phyloP scores from a whole-genome alignment of 352 stramenopile genomes.

The Aphanomyces astaci region DNA sequence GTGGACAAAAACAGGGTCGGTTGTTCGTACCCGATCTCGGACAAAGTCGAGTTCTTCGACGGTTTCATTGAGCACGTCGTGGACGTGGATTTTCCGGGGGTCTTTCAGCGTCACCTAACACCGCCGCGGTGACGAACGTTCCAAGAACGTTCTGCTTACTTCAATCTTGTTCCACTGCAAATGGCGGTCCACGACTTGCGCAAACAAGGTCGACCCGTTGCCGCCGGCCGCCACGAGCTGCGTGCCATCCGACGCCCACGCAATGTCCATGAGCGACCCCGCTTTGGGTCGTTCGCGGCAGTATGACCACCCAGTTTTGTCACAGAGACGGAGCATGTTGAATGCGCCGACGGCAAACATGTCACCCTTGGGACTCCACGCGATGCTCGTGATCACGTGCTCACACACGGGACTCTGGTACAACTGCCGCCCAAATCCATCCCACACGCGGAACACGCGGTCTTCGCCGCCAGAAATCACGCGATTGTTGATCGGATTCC shows the following conservation, averaged over 20 bases:
- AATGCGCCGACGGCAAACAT: conserved; percentile 89
- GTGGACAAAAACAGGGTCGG: no score
- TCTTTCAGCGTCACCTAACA: conserved; percentile 63
- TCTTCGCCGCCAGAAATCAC: conserved; percentile 91
- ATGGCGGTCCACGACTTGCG: conserved; percentile 77
- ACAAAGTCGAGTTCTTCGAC: conserved; percentile 89
- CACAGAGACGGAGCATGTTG: conserved; percentile 89
- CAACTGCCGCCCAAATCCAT: conserved; percentile 85
- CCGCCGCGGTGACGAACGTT: no score
- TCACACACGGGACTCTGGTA: conserved; percentile 76
- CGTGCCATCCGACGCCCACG: conserved; percentile 86
- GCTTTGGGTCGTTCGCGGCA: conserved; percentile 68
- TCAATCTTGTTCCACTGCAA: conserved; percentile 88
- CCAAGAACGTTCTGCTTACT: conserved; percentile 27
- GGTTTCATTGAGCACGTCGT: conserved; percentile 85
- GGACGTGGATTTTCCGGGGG: conserved; percentile 82
- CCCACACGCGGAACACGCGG: conserved; percentile 89
- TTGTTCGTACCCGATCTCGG: conserved; percentile 59
- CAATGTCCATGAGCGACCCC: conserved; percentile 83
- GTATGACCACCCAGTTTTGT: conserved; percentile 89
- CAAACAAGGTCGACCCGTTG: conserved; percentile 84
- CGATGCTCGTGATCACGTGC: conserved; percentile 87
- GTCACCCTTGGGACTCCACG: conserved; percentile 87
- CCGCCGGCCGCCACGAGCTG: conserved; percentile 84
- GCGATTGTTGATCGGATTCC: conserved; percentile 88